Evolutionary conservation across 1,139 yeast species (phyloP), one percentile per base, ranked within the genome.

Genomic region (Yamadazyma triangularis): DNA sequence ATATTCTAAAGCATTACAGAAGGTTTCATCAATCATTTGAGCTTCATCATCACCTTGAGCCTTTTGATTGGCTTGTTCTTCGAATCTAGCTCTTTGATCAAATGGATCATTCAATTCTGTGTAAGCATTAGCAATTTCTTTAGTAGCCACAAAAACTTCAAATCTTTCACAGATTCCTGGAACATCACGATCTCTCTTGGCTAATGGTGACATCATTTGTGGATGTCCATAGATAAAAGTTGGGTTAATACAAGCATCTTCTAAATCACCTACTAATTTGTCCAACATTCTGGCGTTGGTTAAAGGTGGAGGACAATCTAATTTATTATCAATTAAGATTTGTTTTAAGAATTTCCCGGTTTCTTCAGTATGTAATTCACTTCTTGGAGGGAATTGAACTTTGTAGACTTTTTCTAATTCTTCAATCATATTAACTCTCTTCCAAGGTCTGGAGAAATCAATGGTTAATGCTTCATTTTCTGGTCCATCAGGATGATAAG

Each of bases 41-140:
- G 96, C 98, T 70, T 91, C 98, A 54, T 91, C 98, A 57, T 91
- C 98, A 73, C 98, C 98, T 66, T 88, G 96, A 48, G 73, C 97
- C 73, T 91, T 91, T 74, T 91, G 98, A 65, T 85, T 79, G 31
- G 98, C 98, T 70, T 91, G 98, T 68, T 91, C 98, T 70, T 89
- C 98, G 60, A 91, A 91, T 70, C 97, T 80, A 35, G 77, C 82
- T 64, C 96, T 86, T 73, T 89, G 97, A 64, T 88, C 97, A 59
- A 91, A 89, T 58, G 97, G 97, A 70, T 91, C 97, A 62, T 91
- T 93, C 79, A 91, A 78, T 74, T 91, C 98, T 38, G 98, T 91
- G 74, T 91, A 91, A 44, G 98, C 98, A 54, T 91, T 91, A 75
- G 93, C 83, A 49, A 91, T 88, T 70, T 91, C 98, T 76, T 91